Evolutionary conservation across 768 basidiomycete species (phyloP).

Genomic region (Trametopsis cervina): DNA sequence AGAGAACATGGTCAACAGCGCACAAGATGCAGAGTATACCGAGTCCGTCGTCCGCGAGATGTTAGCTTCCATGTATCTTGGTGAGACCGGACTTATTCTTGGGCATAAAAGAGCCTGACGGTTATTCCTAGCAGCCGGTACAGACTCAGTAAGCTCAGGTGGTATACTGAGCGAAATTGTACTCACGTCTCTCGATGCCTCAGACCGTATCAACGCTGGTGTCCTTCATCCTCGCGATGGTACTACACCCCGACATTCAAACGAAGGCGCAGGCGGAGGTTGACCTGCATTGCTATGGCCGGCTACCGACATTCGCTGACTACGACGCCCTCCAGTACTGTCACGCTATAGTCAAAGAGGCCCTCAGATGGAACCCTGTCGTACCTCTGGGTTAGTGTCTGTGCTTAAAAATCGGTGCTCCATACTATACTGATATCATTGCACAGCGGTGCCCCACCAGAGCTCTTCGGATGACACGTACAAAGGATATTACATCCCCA

Average conservation of each 20-base stretch:
- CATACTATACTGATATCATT: too few species aligned
- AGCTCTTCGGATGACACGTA: too few species aligned
- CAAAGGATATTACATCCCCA: constrained; percentile 26
- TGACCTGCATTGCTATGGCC: constrained; percentile 6
- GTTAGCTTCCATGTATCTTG: constrained; percentile 12
- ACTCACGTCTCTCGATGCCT: too few species aligned
- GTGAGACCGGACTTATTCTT: too few species aligned
- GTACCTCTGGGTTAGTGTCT: constrained; percentile 7
- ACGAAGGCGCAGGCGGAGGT: constrained; percentile 10
- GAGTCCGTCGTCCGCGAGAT: too few species aligned
- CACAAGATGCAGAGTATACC: constrained; percentile 6
- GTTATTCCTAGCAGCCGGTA: neutral
- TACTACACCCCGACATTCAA: constrained; percentile 11
- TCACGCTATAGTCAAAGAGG: constrained; percentile 13
- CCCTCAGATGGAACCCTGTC: constrained; percentile 13
- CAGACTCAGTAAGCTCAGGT: constrained; percentile 1
- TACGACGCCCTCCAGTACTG: constrained; percentile 7
- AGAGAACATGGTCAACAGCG: neutral
- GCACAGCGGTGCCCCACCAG: too few species aligned
- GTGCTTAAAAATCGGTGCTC: neutral
- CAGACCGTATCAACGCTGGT: too few species aligned
- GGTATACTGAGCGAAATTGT: too few species aligned
- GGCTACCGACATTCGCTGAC: constrained; percentile 11
- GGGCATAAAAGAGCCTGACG: neutral
- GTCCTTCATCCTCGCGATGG: constrained; percentile 11